phyloP scores from a whole-genome alignment of 345 rosid genomes.

The Litchi chinensis region DNA sequence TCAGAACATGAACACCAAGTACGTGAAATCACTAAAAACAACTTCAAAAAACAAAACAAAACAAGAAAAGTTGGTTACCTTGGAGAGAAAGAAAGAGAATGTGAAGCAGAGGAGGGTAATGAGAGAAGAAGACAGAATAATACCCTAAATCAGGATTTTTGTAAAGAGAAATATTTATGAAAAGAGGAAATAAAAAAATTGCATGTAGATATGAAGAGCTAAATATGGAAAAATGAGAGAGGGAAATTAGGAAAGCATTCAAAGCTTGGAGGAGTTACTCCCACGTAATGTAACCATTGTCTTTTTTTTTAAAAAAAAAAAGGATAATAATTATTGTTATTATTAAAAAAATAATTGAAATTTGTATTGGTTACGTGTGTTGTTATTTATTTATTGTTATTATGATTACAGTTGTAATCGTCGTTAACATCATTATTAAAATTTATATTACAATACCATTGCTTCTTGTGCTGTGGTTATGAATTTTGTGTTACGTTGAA shows the following conservation, averaged over 20 bases:
- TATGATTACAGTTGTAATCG: too few relatives aligned
- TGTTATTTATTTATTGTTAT: too few relatives aligned
- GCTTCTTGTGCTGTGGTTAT: too few relatives aligned
- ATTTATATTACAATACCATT: too few relatives aligned
- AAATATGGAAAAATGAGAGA: not conserved
- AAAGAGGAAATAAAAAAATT: not conserved
- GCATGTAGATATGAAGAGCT: not conserved
- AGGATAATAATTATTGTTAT: too few relatives aligned
- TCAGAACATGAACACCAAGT: not conserved
- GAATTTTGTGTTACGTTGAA: too few relatives aligned
- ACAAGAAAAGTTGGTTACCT: constrained; percentile 1
- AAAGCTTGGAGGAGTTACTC: constrained; percentile 14
- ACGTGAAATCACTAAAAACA: not conserved
- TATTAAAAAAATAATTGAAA: too few relatives aligned
- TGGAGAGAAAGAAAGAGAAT: not conserved
- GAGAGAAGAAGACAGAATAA: not conserved
- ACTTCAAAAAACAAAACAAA: not conserved
- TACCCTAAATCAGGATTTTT: not conserved
- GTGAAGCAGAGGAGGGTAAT: not conserved
- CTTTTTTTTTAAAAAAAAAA: too few relatives aligned
- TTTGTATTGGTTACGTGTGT: too few relatives aligned
- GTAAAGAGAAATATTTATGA: not conserved
- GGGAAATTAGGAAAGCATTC: constrained; percentile 19
- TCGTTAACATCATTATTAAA: too few relatives aligned
- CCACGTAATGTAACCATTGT: not conserved